Base-by-base conservation (phyloP, 169 alveolate species). In the Plasmodium gaboni region DNA sequence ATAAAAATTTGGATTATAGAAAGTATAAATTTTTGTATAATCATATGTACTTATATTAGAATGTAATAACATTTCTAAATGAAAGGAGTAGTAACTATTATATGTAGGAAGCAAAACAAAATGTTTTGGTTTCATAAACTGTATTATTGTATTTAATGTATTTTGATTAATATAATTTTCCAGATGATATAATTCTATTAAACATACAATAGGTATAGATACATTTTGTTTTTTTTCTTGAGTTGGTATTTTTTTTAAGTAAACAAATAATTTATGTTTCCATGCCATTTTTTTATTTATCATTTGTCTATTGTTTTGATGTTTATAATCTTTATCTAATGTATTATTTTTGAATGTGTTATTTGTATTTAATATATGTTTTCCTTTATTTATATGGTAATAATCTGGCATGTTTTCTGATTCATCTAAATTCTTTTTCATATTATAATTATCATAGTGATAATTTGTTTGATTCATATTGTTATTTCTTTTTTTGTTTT, bases 51-150 rank as follows among this genome's bases (percentile, higher is more conserved):
- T 13, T 28, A 24, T 7, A 3, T 67, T 42, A 7, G 91, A 57
- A 46, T 67, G 9, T 15, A 83, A 60, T 83, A 83, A 38, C 70
- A 83, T 46, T 57, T 83, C 91, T 12, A 83, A 83, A 83, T 83
- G 38, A 26, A 83, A 67, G 2, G 91, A 55, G 59, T 53, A 51
- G 42, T 53, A 83, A 24, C 73, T 53, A 68, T 83, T 69, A 60
- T 73, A 83, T 1, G 65, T 53, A 32, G 91, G 91, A 38, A 83
- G 72, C n/a, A 83, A 60, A 26, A 83, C 85, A 83, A 83, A 83
- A 67, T 83, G 19, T 38, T 68, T 69, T 28, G 91, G 91, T 46
- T 83, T 83, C 64, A 83, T 68, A 12, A 68, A n/a, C 15, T 9
- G 60, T 68, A 83, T 32, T 17, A 83, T 57, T 2, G 65, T 83